Conservation (phyloP, 2,329 filamentous ascomycete species). For the Beauveria sp. region DNA sequence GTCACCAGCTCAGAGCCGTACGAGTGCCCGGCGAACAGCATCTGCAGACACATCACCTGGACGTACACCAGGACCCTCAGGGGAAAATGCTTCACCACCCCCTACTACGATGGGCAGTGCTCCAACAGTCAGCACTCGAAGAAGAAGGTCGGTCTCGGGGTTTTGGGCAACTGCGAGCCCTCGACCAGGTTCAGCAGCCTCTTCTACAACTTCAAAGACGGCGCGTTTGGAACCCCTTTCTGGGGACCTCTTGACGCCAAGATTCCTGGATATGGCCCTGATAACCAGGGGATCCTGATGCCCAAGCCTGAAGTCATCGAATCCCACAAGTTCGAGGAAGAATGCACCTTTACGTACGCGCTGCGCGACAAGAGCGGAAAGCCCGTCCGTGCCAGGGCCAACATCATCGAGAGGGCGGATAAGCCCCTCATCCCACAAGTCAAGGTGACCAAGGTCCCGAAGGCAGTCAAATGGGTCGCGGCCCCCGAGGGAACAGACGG, state of each 20-base stretch:
- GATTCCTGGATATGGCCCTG: neutral
- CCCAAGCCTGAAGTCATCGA: neutral
- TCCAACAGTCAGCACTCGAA: neutral
- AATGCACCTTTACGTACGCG: neutral
- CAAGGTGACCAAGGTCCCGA: neutral
- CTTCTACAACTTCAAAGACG: neutral
- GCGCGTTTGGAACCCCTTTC: rapidly evolving
- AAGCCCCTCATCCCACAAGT: neutral
- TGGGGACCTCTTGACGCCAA: neutral
- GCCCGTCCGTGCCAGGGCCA: neutral
- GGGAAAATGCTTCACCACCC: neutral
- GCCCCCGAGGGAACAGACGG: no score
- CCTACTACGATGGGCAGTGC: neutral
- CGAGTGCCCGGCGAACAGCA: neutral
- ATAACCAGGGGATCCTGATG: neutral
- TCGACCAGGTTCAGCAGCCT: neutral
- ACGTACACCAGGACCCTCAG: neutral
- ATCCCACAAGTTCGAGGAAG: neutral
- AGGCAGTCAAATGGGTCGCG: neutral
- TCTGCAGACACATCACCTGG: neutral
- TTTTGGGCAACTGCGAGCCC: neutral
- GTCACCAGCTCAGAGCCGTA: neutral
- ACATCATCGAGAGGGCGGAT: neutral
- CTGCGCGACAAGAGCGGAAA: neutral
- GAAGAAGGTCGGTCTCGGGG: neutral